Evolutionary conservation across 2,329 filamentous ascomycete species (phyloP).

Genomic region (Apiospora phragmitis): DNA sequence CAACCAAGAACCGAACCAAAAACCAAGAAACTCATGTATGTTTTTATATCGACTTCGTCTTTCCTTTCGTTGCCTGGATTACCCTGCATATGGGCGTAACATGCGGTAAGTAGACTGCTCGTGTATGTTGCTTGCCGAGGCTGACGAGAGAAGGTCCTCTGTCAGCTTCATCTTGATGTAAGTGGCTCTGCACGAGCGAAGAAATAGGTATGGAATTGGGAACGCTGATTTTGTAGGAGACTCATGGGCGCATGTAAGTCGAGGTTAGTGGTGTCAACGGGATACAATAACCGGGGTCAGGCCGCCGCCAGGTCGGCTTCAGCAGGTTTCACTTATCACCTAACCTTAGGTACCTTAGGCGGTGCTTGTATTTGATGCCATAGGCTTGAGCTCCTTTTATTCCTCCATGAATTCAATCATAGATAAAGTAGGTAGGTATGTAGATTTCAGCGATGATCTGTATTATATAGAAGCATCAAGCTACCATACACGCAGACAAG

Average conservation of each 20-base stretch:
- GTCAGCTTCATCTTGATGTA: not conserved
- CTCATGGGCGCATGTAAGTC: not conserved
- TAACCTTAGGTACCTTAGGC: not conserved
- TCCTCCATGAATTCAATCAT: not conserved
- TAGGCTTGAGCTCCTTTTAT: not conserved
- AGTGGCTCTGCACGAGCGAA: not conserved
- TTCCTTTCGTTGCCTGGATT: slow-evolving; percentile 6
- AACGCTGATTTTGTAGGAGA: not conserved
- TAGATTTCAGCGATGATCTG: no score
- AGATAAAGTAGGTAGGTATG: not conserved
- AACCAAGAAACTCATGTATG: not conserved
- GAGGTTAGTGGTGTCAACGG: not conserved
- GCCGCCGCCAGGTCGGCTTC: not conserved
- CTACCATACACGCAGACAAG: not conserved
- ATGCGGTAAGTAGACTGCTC: not conserved
- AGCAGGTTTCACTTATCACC: not conserved
- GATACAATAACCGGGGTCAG: not conserved
- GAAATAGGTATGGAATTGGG: not conserved
- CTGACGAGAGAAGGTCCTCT: not conserved
- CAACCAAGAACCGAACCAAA: not conserved
- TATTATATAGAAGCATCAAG: no score
- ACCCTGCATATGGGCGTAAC: slow-evolving; percentile 12
- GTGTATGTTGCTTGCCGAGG: not conserved
- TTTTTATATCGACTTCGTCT: slow-evolving; percentile 5
- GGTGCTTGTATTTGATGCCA: not conserved